phyloP scores from a whole-genome alignment of 176 grass and related monocot genomes.

The Puccinellia tenuiflora region DNA sequence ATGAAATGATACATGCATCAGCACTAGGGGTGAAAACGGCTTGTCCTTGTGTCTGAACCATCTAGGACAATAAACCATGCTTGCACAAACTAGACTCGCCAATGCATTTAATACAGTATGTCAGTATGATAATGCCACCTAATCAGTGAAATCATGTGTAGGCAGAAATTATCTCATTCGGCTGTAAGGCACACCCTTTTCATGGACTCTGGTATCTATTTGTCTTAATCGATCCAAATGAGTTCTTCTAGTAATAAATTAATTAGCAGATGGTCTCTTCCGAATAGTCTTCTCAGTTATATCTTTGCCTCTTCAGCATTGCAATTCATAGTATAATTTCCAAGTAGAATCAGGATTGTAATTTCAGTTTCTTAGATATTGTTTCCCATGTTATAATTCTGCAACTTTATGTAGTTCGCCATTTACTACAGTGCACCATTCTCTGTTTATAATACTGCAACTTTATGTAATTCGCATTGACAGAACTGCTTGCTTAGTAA shows the following conservation, averaged over 20 bases:
- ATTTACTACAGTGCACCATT: neutral
- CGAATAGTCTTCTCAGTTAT: neutral
- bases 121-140: no score
- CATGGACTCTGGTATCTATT: neutral
- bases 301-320: neutral
- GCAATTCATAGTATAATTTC: neutral
- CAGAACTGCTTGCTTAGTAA: neutral
- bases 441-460: neutral
- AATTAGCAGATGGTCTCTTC: neutral
- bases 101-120: no score
- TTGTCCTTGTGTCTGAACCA: no score
- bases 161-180: no score
- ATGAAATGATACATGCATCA: no score
- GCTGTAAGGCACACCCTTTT: neutral
- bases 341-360: neutral
- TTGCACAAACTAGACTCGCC: no score
- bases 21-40: no score
- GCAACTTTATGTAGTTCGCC: neutral
- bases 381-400: neutral
- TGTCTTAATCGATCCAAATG: neutral
- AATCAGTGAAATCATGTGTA: no score
- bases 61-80: no score
- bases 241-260: neutral
- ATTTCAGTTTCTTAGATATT: neutral
- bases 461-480: no score